Evolutionary conservation across 2,329 filamentous ascomycete species (phyloP), one percentile per base, ranked within the genome.

Genomic region (Hysterium pulicare): DNA sequence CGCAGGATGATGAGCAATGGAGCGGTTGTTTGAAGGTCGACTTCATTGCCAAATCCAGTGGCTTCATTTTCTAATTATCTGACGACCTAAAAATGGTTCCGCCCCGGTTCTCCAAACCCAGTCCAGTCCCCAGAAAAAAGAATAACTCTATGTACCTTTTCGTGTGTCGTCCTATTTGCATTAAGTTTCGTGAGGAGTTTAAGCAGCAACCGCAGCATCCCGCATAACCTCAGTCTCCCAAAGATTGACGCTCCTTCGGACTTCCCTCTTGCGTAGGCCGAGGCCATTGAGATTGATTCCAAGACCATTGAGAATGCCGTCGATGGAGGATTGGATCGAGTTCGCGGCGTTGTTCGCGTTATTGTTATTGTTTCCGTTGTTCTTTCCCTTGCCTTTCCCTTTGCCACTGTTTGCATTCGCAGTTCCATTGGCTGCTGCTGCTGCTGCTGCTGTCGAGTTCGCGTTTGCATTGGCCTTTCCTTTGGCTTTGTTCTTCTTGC

Each of bases 381-480:
- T 21, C 6, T 7, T 15, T n/a, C 15, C 9, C 16, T 23, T 5
- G 15, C 16, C 43, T 30, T 34, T 17, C 8, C 22, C 36, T 20
- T 42, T 44, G 17, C 38, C 40, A 19, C 39, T 44, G 24, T 24
- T 30, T 20, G 28, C 16, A 28, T 5, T 8, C 9, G 24, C 16
- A 3, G 23, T 36, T 26, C 28, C n/a, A 16, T 33, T 24, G 26
- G 11, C 20, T 32, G 28, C 39, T 33, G 15, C 26, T 33, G 38
- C 42, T 45, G 31, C 33, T 46, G 17, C 37, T 2, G 21, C 24
- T n/a, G 34, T 34, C 19, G 26, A 24, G 24, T 16, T 26, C 33
- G 33, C 13, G 13, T 34, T 22, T 21, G 24, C 43, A 19, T 40
- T 44, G 33, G 39, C 46, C 33, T 50, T 37, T 40, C 22, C 21